Conservation (phyloP, 768 basidiomycete genomes). For the Wakefieldia striispora region DNA sequence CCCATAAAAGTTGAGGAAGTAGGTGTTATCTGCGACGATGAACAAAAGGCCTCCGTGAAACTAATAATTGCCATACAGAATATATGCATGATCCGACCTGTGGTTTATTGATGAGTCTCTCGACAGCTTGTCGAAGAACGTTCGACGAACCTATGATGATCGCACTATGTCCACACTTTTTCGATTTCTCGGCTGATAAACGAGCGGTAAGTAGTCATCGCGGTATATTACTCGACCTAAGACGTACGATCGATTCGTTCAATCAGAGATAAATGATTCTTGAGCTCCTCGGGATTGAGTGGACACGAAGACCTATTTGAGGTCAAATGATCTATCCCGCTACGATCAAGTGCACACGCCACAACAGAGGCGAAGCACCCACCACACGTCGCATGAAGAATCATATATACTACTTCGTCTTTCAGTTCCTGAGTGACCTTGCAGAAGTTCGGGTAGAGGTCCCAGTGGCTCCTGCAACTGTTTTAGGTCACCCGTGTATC, state of each 20-base stretch:
- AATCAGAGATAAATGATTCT: constrained; percentile 24
- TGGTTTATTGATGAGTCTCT: constrained; percentile 3
- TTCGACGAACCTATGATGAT: constrained; percentile 19
- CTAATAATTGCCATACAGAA: constrained; percentile 22
- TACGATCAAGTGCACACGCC: neutral
- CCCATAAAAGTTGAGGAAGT: constrained; percentile 43
- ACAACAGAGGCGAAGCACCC: neutral
- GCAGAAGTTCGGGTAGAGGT: constrained; percentile 30
- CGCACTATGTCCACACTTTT: constrained; percentile 14
- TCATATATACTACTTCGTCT: constrained; percentile 24
- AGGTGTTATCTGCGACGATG: constrained; percentile 27
- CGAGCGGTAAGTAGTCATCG: neutral
- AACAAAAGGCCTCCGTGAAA: neutral
- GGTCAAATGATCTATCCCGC: constrained; percentile 25
- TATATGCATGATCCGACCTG: constrained; percentile 33
- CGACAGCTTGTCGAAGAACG: neutral
- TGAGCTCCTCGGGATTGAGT: constrained; percentile 18
- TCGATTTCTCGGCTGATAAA: constrained; percentile 12
- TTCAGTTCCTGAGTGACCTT: constrained; percentile 25
- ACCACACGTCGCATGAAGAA: constrained; percentile 30
- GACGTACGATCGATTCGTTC: constrained; percentile 24
- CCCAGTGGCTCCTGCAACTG: constrained; percentile 35
- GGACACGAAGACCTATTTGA: constrained; percentile 27
- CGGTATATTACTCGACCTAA: neutral
- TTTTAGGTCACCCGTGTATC: neutral